Evolutionary conservation across 2,329 filamentous ascomycete species (phyloP).

Genomic region (Trichoderma harzianum): DNA sequence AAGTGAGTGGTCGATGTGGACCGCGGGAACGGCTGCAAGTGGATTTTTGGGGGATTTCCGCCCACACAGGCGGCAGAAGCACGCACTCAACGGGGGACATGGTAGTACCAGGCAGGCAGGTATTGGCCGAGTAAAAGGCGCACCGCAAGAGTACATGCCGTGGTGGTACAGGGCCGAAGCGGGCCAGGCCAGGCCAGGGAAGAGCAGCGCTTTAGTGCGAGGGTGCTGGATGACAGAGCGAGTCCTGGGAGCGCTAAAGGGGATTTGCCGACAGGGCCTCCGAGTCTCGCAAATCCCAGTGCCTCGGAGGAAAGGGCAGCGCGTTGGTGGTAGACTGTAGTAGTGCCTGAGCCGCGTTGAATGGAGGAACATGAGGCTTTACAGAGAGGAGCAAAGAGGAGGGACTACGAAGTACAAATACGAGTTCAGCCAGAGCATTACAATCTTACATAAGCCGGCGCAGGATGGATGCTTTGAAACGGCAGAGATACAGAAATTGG

Average conservation of each 20-base stretch:
- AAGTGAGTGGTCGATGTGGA: slow-evolving; percentile 18
- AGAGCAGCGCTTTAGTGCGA: not conserved
- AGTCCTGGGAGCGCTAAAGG: slow-evolving; percentile 3
- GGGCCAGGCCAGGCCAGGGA: not conserved
- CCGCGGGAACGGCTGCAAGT: slow-evolving; percentile 13
- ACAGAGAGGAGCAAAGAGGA: not conserved
- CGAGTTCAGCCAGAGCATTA: not conserved
- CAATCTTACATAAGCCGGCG: not conserved
- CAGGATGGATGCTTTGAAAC: not conserved
- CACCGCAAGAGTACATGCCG: not conserved
- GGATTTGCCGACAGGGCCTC: slow-evolving; percentile 4
- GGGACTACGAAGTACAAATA: not conserved
- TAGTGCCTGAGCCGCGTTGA: not conserved
- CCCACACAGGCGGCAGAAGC: slow-evolving; percentile 3
- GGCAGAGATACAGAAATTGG: not conserved
- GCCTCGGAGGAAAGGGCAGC: not conserved
- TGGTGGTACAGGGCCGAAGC: not conserved
- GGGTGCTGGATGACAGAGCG: not conserved
- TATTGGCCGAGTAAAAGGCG: not conserved
- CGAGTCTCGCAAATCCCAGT: not conserved
- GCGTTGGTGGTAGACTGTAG: not conserved
- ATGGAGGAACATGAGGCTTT: not conserved
- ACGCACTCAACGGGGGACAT: slow-evolving; percentile 6
- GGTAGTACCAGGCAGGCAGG: not conserved
- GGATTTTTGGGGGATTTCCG: slow-evolving; percentile 7